Evolutionary conservation across 2,329 filamentous ascomycete species (phyloP).

Genomic region (Paecilomyces formosus): DNA sequence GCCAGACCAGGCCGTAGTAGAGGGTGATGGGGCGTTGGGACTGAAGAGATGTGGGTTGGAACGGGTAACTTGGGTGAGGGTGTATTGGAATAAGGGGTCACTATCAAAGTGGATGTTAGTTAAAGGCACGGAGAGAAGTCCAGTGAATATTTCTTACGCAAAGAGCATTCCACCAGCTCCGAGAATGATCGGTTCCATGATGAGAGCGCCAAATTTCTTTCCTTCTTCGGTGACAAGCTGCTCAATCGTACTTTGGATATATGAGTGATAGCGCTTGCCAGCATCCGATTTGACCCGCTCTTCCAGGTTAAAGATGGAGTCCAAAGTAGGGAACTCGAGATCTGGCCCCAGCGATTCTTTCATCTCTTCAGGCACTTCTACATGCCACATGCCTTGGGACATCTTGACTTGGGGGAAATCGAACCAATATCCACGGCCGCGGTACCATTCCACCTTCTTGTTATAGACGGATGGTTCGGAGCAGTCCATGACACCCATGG

Average conservation of each 20-base stretch:
- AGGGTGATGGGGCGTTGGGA: conserved; percentile 6
- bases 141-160: conserved; percentile 45
- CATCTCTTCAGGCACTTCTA: conserved; percentile 50
- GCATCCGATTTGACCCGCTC: conserved; percentile 39
- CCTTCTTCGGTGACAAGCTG: conserved; percentile 48
- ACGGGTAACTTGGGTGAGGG: conserved; percentile 61
- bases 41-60: conserved; percentile 50
- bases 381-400: conserved; percentile 57
- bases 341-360: conserved; percentile 39
- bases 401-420: conserved; percentile 68
- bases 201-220: conserved; percentile 65
- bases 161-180: conserved; percentile 81
- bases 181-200: conserved; percentile 73
- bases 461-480: conserved; percentile 72
- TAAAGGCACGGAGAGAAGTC: background rate
- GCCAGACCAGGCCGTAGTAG: conserved; percentile 53
- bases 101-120: conserved; percentile 30
- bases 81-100: conserved; percentile 73
- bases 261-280: conserved; percentile 49
- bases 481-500: conserved; percentile 81
- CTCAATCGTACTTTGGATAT: conserved; percentile 51
- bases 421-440: conserved; percentile 72
- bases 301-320: conserved; percentile 54
- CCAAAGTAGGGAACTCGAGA: conserved; percentile 42
- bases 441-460: conserved; percentile 79